Percentiles rank a stretch among this genome's conserved stretches.
Conservation (phyloP, 1,284 basidiomycete species). For the Limonomyces culmigenus region DNA sequence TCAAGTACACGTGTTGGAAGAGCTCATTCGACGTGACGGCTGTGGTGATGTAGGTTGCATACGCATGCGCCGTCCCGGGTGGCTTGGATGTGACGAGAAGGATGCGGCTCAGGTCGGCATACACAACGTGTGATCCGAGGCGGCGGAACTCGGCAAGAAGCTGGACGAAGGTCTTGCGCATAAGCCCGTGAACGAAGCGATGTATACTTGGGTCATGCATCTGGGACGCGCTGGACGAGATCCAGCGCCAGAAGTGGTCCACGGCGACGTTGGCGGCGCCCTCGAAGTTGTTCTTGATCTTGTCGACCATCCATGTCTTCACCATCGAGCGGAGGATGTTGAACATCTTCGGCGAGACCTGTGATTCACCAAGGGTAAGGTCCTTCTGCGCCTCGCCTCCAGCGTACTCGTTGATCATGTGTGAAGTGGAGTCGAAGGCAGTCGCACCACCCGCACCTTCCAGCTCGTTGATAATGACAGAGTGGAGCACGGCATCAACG, state of each 20-base stretch:
- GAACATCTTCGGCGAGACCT: conserved; percentile 85
- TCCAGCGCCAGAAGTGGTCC: conserved; percentile 98
- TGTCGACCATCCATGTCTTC: conserved; percentile 86
- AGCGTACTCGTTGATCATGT: conserved; percentile 83
- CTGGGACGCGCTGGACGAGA: conserved; percentile 69
- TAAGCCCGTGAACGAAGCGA: conserved; percentile 86
- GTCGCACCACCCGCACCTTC: conserved; percentile 88
- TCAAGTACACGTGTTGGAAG: conserved; percentile 85
- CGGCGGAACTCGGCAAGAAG: conserved; percentile 94
- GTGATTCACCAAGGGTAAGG: conserved; percentile 80
- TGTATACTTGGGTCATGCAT: conserved; percentile 93
- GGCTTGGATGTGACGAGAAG: conserved; percentile 92
- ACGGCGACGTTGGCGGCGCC: conserved; percentile 51
- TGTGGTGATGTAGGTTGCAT: conserved; percentile 86
- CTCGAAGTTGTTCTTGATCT: conserved; percentile 46
- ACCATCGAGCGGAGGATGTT: conserved; percentile 78
- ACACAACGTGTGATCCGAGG: conserved; percentile 84
- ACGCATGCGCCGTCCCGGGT: conserved; percentile 88
- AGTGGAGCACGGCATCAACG: conserved; percentile 89
- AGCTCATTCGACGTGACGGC: conserved; percentile 91
- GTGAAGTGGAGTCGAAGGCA: conserved; percentile 86
- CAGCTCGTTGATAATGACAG: conserved; percentile 88
- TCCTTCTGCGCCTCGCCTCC: conserved; percentile 63
- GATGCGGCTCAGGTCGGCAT: conserved; percentile 88
- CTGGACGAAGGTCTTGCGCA: conserved; percentile 97